A percentile compares a stretch with the other conserved stretches of the same genome.
Conservation (phyloP, 768 basidiomycete genomes). For the Russula earlei region DNA sequence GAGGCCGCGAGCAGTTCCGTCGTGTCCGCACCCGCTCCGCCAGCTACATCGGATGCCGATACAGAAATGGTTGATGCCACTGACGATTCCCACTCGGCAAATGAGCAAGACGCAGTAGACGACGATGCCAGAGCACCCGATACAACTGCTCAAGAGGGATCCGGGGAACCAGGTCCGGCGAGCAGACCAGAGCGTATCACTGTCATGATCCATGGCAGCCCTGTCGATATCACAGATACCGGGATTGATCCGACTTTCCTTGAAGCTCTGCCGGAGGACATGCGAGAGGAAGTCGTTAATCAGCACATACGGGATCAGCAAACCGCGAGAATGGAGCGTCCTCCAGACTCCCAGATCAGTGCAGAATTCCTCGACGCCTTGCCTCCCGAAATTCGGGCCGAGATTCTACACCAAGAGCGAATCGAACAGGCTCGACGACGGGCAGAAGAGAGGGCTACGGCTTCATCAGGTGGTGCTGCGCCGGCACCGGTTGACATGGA, state of each 20-base stretch:
- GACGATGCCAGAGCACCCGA: slow-evolving; percentile 12
- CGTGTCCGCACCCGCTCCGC: slow-evolving; percentile 32
- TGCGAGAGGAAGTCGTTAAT: slow-evolving; percentile 95
- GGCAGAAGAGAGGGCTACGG: slow-evolving; percentile 29
- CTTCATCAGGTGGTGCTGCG: slow-evolving; percentile 33
- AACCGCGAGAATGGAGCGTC: slow-evolving; percentile 63
- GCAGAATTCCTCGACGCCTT: slow-evolving; percentile 92
- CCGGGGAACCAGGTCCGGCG: slow-evolving; percentile 27
- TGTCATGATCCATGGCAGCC: slow-evolving; percentile 83
- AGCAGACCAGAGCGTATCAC: slow-evolving; percentile 57
- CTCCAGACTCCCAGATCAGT: slow-evolving; percentile 82
- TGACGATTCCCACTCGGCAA: slow-evolving; percentile 4
- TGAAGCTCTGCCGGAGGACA: slow-evolving; percentile 95
- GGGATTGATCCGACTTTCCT: slow-evolving; percentile 98
- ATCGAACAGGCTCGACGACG: slow-evolving; percentile 64
- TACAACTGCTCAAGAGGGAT: slow-evolving; percentile 16
- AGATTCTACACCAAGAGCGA: slow-evolving; percentile 93
- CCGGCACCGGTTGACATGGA: slow-evolving; percentile 51
- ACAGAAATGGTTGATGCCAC: slow-evolving; percentile 43
- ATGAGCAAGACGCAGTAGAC: slow-evolving; percentile 5
- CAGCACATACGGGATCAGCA: slow-evolving; percentile 93
- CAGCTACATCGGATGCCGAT: slow-evolving; percentile 30
- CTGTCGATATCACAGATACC: slow-evolving; percentile 96
- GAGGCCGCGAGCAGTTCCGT: slow-evolving; percentile 23
- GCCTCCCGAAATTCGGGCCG: slow-evolving; percentile 92